Conservation (phyloP, 2,329 filamentous ascomycete genomes). For the Chaetomium sp. region DNA sequence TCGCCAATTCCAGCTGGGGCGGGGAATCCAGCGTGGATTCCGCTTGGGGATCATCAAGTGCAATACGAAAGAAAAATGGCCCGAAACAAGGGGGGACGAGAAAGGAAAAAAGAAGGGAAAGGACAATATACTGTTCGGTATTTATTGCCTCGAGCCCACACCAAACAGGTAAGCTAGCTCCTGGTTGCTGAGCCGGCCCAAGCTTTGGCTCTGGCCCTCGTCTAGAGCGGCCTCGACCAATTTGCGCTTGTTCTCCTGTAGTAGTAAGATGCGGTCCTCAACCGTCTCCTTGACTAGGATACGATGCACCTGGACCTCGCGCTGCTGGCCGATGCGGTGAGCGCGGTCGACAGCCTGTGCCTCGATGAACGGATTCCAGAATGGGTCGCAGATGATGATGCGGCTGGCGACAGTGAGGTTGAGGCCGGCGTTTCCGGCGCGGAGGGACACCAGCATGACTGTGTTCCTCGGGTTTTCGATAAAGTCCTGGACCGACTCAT, state of each 20-base stretch:
- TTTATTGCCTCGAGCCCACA: conserved; percentile 1
- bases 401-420: conserved; percentile 78
- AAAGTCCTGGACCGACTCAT: conserved; percentile 62
- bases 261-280: conserved; percentile 74
- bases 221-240: conserved; percentile 75
- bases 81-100: not conserved
- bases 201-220: conserved; percentile 59
- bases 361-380: conserved; percentile 92
- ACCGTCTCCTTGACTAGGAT: conserved; percentile 72
- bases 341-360: conserved; percentile 88
- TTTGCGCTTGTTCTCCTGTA: conserved; percentile 73
- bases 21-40: too few species aligned
- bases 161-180: conserved; percentile 68
- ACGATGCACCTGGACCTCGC: conserved; percentile 70
- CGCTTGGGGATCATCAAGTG: too few species aligned
- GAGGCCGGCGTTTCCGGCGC: conserved; percentile 77
- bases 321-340: conserved; percentile 76
- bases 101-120: not conserved
- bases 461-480: conserved; percentile 49
- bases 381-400: conserved; percentile 86
- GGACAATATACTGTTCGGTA: not conserved
- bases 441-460: conserved; percentile 72
- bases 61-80: too few species aligned
- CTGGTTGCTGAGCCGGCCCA: conserved; percentile 57
- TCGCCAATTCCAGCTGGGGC: too few species aligned